These are phyloP conservation scores for Xylariaceae sp. DNA, from an alignment of 2,329 filamentous ascomycete species.

Conservation along the genomic window DNA sequence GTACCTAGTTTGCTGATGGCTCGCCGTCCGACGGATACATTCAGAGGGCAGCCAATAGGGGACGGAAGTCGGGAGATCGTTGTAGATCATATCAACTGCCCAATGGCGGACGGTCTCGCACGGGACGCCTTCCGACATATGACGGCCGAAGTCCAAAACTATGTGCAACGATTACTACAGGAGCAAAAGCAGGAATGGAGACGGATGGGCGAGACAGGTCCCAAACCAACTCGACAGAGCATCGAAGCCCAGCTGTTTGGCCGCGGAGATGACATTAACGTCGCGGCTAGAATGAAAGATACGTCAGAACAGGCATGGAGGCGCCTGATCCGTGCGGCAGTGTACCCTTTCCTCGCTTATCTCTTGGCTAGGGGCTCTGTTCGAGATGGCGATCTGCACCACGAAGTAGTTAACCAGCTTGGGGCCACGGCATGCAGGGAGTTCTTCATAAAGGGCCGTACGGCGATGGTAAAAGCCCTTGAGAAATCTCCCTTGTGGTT, in stretches of 20 bases:
- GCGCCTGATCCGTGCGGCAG: background rate
- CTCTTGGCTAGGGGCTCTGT: background rate
- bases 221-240: background rate
- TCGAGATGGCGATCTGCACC: background rate
- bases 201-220: background rate
- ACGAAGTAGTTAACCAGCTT: background rate
- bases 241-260: background rate
- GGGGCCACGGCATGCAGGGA: background rate
- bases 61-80: background rate
- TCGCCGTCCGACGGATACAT: background rate
- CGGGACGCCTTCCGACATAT: background rate
- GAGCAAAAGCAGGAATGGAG: background rate
- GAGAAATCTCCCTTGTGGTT: background rate
- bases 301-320: background rate
- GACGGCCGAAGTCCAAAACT: background rate
- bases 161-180: background rate
- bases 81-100: background rate
- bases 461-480: background rate
- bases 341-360: conserved; percentile 4
- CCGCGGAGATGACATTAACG: background rate
- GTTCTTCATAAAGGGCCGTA: conserved; percentile 1
- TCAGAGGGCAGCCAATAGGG: background rate
- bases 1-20: background rate
- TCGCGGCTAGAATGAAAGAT: background rate
- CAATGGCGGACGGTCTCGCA: background rate